Evolutionary conservation across 192 early-diverging fungal genomes (phyloP), one percentile per base, ranked within the genome.

Genomic region (Backusella psychrophila): DNA sequence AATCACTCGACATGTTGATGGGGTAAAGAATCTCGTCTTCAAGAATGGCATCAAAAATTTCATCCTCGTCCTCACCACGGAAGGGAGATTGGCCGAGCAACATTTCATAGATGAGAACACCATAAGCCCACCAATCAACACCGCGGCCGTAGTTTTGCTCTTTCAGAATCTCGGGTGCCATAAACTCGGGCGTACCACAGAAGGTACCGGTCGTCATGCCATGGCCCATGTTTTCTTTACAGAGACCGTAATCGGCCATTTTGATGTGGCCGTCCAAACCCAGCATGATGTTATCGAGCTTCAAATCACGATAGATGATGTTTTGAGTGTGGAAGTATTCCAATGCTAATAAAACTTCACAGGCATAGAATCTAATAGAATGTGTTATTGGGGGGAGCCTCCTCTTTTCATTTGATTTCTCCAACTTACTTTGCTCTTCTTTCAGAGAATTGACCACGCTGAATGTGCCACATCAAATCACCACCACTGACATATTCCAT

Each of bases 381-480:
- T 41, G 11, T 41, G 39, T 41, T 41, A 41, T 41, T 41, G 7
- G 7, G 7, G 29, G 29, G 29, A 39, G 6, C 9, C 38, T 0
- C 39, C 39, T 6, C 39, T 72, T 72, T 15, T 9, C 31, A 33
- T 39, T 39, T 12, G 0, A 39, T 39, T 38, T n/a, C 34, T 59
- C 11, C n/a, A 72, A 68, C 81, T 63, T 82, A 82, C 83, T 95
- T 95, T 31, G 97, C 96, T 66, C 94, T 89, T 38, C 93, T 87
- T 83, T 96, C 94, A 67, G 94, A 91, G 78, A 99, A 98, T 75
- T 93, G 93, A 70, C 89, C 87, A 75, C 93, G 90, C 78, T 98
- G 97, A 66, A 99, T 96, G 77, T 98, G 97, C 89, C 96, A 94
- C 96, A 99, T 98, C 80, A 99, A 82, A 86, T 99, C 97, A 49